Percentiles rank a stretch among this genome's conserved stretches.
phyloP scores from a whole-genome alignment of 352 stramenopile genomes.

The Pythium myriotylum region DNA sequence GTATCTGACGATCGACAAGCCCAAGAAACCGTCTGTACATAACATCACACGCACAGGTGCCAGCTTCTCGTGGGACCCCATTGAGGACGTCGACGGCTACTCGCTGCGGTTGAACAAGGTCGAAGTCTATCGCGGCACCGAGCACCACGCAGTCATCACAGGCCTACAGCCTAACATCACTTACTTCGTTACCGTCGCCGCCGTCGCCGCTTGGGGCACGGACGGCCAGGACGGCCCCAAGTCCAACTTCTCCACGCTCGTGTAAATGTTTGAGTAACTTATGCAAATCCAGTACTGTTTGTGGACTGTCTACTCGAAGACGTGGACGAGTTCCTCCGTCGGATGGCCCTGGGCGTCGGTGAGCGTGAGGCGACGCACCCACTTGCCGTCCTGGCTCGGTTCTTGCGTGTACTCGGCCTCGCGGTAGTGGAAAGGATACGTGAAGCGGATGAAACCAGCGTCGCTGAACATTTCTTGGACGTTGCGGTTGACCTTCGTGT shows the following conservation, averaged over 20 bases:
- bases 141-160: conserved; percentile 39
- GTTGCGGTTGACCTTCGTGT: conserved; percentile 40
- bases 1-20: conserved; percentile 59
- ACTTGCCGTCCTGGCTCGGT: conserved; percentile 10
- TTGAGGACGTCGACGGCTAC: conserved; percentile 64
- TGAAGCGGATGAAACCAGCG: conserved; percentile 49
- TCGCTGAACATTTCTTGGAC: conserved; percentile 78
- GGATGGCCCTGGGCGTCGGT: conserved; percentile 1
- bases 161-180: conserved; percentile 64
- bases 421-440: conserved; percentile 68
- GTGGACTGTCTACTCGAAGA: conserved; percentile 18
- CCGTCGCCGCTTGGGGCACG: conserved; percentile 62
- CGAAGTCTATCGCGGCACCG: conserved; percentile 65
- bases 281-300: neutral
- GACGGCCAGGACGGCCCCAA: conserved; percentile 53
- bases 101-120: conserved; percentile 76
- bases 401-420: conserved; percentile 60
- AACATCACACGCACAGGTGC: conserved; percentile 49
- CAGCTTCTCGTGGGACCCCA: conserved; percentile 50
- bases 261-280: neutral
- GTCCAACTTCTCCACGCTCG: conserved; percentile 71
- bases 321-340: conserved; percentile 26
- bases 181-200: conserved; percentile 75
- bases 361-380: conserved; percentile 26
- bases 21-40: conserved; percentile 28